phyloP scores from a whole-genome alignment of 129 eudicot genomes.

The Kitagawia praeruptora region DNA sequence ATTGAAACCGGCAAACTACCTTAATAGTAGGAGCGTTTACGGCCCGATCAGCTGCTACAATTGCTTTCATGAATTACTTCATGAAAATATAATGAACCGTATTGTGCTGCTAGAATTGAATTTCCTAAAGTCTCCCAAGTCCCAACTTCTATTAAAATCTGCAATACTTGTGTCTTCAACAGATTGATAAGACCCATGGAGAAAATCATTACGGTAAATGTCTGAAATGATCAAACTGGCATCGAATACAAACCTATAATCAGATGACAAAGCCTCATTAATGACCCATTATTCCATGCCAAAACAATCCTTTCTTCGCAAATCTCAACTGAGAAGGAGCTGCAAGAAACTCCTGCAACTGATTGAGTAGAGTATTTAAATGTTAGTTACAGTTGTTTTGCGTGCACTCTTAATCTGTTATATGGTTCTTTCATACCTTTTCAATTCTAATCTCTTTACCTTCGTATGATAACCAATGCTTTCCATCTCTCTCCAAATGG shows the following conservation, averaged over 20 bases:
- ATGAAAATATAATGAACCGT: conserved; percentile 60
- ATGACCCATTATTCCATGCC: conserved; percentile 85
- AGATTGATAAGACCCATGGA: conserved; percentile 18
- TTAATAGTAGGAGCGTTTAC: no score
- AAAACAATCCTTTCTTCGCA: conserved; percentile 52
- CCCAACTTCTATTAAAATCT: conserved; percentile 31
- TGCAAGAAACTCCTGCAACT: conserved; percentile 72
- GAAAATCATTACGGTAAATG: conserved; percentile 34
- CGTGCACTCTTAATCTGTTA: conserved; percentile 7
- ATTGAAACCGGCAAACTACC: no score
- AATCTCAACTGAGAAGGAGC: conserved; percentile 21
- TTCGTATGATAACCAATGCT: conserved; percentile 47
- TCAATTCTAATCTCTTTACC: conserved; percentile 22
- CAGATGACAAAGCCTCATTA: conserved; percentile 72
- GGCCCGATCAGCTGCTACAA: no score
- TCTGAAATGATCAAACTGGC: conserved; percentile 75
- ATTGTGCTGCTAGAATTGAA: conserved; percentile 44
- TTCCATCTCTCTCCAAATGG: conserved; percentile 52
- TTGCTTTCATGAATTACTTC: no score
- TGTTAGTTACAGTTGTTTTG: conserved; percentile 10
- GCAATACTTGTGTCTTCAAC: background rate
- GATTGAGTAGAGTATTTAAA: conserved; percentile 20
- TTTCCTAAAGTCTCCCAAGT: conserved; percentile 64
- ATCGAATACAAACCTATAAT: conserved; percentile 80
- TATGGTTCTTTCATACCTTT: conserved; percentile 46